Base-by-base conservation (phyloP, 73 alveolate species). In the Vitrella brassicaformis region DNA sequence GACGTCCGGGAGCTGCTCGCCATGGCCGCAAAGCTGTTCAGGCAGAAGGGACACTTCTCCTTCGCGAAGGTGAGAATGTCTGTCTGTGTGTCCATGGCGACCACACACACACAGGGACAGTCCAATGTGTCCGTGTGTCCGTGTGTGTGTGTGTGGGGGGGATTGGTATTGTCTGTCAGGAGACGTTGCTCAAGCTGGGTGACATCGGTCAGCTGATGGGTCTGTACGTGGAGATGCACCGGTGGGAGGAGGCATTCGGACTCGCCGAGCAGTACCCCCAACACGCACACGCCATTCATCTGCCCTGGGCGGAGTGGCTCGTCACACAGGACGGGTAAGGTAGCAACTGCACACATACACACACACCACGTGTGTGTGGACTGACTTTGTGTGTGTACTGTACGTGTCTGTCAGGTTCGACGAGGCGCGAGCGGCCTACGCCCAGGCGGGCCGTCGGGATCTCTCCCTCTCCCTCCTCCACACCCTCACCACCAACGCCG, bases 371-470 rank as follows among this genome's bases (percentile, higher is more conserved):
- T n/a, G n/a, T n/a, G n/a, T n/a, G n/a, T n/a, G n/a, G n/a, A n/a
- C n/a, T n/a, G n/a, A n/a, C n/a, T n/a, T n/a, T n/a, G n/a, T n/a
- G n/a, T n/a, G n/a, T n/a, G n/a, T n/a, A n/a, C n/a, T 92, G 81
- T 76, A 87, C 47, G 82, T 85, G 8, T 85, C 88, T 74, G 98
- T 89, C 76, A 76, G 91, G 71, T 92, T 92, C 82, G 94, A 87
- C 68, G 98, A 92, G 85, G 98, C 98, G 0, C 91, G 90, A 80
- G 94, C 89, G 79, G 93, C 95, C 31, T 92, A 89, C 85, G 81
- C 90, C 77, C 89, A 91, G 73, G 97, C 97, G 0, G 92, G 90
- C 29, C 82, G 94, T 67, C 91, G 90, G 47, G 97, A 91, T 70
- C 83, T 91, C 64, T 85, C 94, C 19, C 80, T 88, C 56, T 84